These are phyloP conservation scores for Diplocarpon rosae DNA, from an alignment of 2,329 filamentous ascomycete species.

Conservation along the genomic window DNA sequence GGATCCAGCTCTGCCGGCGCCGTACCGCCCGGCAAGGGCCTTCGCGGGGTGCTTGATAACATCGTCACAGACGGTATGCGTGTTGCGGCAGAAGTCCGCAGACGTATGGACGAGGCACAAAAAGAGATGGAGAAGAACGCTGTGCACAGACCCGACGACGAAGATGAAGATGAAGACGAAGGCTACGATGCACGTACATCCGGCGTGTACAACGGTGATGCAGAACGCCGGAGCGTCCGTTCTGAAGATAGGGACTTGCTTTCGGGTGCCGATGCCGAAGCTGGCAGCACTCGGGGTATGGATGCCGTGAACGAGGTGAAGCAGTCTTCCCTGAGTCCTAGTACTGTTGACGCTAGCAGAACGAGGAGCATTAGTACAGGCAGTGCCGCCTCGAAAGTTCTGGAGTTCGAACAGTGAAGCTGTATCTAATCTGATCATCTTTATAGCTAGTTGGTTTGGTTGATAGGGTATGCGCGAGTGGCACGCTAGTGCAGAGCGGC, in stretches of 20 bases:
- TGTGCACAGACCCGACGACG: conserved; percentile 53
- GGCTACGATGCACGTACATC: conserved; percentile 38
- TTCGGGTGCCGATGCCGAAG: conserved; percentile 63
- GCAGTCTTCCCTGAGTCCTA: conserved; percentile 10
- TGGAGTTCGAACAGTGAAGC: conserved; percentile 34
- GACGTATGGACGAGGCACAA: conserved; percentile 92
- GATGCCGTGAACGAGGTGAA: conserved; percentile 16
- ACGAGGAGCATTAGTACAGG: conserved; percentile 23
- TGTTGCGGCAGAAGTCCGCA: conserved; percentile 81
- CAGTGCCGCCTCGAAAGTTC: conserved; percentile 30
- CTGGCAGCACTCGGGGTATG: conserved; percentile 33
- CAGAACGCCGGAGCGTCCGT: conserved; percentile 51
- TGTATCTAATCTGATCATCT: neutral
- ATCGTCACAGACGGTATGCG: conserved; percentile 97
- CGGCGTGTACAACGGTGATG: conserved; percentile 43
- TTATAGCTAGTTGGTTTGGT: neutral
- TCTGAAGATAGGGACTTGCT: conserved; percentile 60
- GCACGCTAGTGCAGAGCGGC: neutral
- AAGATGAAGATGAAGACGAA: conserved; percentile 60
- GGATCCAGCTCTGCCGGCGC: conserved; percentile 22
- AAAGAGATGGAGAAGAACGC: conserved; percentile 80
- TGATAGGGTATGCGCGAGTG: neutral
- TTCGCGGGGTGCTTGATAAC: conserved; percentile 89
- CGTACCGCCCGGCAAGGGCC: conserved; percentile 49
- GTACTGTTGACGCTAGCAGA: conserved; percentile 21